Evolutionary conservation across 805 yeast genomes (phyloP), one percentile per base, ranked within the genome.

Genomic region (Candida hungchunana): DNA sequence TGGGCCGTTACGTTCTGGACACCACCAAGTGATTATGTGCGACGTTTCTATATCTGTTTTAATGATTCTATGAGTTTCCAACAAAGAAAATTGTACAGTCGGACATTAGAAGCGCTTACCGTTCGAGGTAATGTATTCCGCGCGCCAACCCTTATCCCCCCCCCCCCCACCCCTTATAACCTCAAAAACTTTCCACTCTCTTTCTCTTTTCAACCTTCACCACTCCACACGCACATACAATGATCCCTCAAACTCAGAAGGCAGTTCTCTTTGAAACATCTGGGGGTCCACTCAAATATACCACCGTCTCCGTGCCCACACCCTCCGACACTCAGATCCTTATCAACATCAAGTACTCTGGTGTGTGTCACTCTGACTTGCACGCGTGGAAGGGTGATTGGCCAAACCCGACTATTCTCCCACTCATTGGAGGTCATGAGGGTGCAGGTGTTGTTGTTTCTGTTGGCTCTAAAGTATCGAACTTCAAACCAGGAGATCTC

Each of bases 1-100:
- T 64, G 50, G 96, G 96, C 51, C 76, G 96, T 67, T 79, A 79
- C 56, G 96, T 86, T 35, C 76, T 86, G 42, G 95, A 87, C 66
- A 81, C 84, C 26, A 58, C 76, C 46, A 76, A 76, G 61, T 78
- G 63, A 39, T 16, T 6, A n/a, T n/a, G n/a, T n/a, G n/a, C n/a
- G n/a, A n/a, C n/a, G n/a, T n/a, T n/a, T n/a, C n/a, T n/a, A n/a
- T n/a, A n/a, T n/a, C n/a, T n/a, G n/a, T n/a, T n/a, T n/a, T n/a
- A n/a, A n/a, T n/a, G n/a, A n/a, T n/a, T n/a, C n/a, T n/a, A n/a
- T n/a, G n/a, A n/a, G n/a, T n/a, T n/a, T n/a, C n/a, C n/a, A n/a
- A n/a, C n/a, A n/a, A n/a, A n/a, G n/a, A n/a, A n/a, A n/a, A n/a
- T n/a, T n/a, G n/a, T n/a, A n/a, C n/a, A n/a, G n/a, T n/a, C n/a